Base-by-base conservation (phyloP, 768 basidiomycete species). In the Mycena filopes region DNA sequence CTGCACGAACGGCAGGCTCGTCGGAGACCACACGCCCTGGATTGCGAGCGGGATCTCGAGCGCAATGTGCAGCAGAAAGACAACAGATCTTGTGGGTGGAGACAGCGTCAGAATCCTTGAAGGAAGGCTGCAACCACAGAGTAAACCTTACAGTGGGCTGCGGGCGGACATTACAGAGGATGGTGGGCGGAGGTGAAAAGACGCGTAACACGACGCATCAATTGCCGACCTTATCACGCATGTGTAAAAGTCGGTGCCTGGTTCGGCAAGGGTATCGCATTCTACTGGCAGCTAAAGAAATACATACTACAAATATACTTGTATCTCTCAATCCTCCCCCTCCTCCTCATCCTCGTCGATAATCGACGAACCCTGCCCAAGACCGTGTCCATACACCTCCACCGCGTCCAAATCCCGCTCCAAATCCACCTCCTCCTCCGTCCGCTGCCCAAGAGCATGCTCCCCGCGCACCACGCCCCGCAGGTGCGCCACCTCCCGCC, bases 31-130 rank as follows among this genome's bases (percentile, higher is more conserved):
- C 20, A 94, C 77, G 8, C 93, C 92, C 74, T 94, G 93, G 33
- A 95, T 76, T 4, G 89, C 92, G 23, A 95, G 74, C 0, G 94
- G 94, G 7, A 87, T 83, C 74, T 95, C 94, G 60, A 94, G 80
- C 7, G 89, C 91, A 70, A 93, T 86, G 71, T 95, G 94, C 29
- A 95, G 77, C 41, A 95, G 80, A 77, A 95, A 95, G 2, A 94
- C 83, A 21, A 79, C 77, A 4, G 93, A 86, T 13, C 90, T 91
- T 76, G 75, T 45, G 42, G 41, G 75, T 45, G 42, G 41, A 20
- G 15, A 23, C n/a, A 15, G 20, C 26, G n/a, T 33, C 25, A 46
- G 29, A 25, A 13, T 42, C 23, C 21, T 41, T 48, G 45, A 20
- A 23, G 55, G 60, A n/a, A n/a, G n/a, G n/a, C n/a, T 13, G 38